Percentiles rank a stretch among this genome's conserved stretches.
Evolutionary conservation across 2,329 filamentous ascomycete species (phyloP).

Genomic region (Cyphellophora europaea): DNA sequence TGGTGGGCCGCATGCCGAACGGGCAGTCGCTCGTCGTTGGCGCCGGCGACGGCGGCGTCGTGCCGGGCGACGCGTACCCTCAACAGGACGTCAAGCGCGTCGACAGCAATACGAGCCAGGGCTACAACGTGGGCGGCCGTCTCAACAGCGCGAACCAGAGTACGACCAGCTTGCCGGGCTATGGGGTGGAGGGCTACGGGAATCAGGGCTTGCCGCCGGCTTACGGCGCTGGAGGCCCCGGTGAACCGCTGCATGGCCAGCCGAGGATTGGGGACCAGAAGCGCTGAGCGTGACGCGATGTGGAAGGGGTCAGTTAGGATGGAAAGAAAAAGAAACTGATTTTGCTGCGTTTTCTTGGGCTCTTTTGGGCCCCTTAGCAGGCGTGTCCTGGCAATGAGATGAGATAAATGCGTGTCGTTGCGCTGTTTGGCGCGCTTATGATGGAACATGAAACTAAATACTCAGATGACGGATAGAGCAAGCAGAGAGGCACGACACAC

Average conservation of each 20-base stretch:
- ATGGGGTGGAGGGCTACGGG: neutral
- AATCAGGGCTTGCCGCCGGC: slow-evolving; percentile 10
- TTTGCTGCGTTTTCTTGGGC: too few species aligned
- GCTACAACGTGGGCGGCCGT: neutral
- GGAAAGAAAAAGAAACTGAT: too few species aligned
- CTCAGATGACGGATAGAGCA: too few species aligned
- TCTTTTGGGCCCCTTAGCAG: too few species aligned
- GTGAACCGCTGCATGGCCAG: slow-evolving; percentile 20
- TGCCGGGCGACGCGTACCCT: slow-evolving; percentile 18
- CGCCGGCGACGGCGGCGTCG: slow-evolving; percentile 32
- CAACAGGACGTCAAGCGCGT: slow-evolving; percentile 9
- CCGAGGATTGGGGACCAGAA: too few species aligned
- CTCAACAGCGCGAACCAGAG: neutral
- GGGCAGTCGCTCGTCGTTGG: slow-evolving; percentile 40
- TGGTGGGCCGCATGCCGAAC: slow-evolving; percentile 39
- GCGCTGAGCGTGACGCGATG: too few species aligned
- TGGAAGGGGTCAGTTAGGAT: too few species aligned
- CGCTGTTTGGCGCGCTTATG: too few species aligned
- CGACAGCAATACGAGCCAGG: slow-evolving; percentile 3
- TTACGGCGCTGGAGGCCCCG: slow-evolving; percentile 17
- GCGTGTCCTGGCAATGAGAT: too few species aligned
- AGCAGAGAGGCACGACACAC: too few species aligned
- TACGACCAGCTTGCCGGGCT: neutral
- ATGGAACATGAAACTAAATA: too few species aligned
- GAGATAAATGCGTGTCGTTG: too few species aligned